Evolutionary conservation across 352 stramenopile species (phyloP).

Genomic region (Phytopythium kandeliae): DNA sequence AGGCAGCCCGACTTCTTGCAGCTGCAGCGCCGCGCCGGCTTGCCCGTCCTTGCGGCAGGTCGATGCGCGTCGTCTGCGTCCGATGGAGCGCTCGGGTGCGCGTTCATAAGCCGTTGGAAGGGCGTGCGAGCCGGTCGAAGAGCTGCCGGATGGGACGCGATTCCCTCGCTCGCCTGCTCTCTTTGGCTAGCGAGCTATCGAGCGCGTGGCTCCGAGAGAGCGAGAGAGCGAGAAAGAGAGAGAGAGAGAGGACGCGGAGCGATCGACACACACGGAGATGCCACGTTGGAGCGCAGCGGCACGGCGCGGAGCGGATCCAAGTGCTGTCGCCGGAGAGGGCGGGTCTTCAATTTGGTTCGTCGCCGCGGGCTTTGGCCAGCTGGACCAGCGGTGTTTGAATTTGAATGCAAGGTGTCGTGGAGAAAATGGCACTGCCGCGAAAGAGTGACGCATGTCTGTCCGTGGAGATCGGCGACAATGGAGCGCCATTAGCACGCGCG

Average conservation of each 20-base stretch:
- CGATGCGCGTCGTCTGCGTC: background rate
- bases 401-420: conserved; percentile 14
- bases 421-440: conserved; percentile 2
- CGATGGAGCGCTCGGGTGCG: background rate
- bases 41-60: background rate
- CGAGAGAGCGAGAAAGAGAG: no score
- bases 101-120: background rate
- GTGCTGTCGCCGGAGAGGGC: background rate
- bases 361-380: conserved; percentile 16
- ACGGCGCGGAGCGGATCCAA: background rate
- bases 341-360: background rate
- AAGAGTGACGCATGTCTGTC: background rate
- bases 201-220: no score
- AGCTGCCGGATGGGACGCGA: background rate
- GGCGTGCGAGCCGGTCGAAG: background rate
- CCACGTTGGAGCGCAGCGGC: background rate
- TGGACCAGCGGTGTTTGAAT: conserved; percentile 18
- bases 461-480: no score
- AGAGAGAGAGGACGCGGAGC: no score
- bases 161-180: no score
- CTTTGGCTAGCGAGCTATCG: no score
- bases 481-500: no score
- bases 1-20: conserved; percentile 97
- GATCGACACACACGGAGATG: no score
- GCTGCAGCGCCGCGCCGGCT: conserved; percentile 76